phyloP scores from a whole-genome alignment of 345 rosid species.

The Citrus trifoliata region DNA sequence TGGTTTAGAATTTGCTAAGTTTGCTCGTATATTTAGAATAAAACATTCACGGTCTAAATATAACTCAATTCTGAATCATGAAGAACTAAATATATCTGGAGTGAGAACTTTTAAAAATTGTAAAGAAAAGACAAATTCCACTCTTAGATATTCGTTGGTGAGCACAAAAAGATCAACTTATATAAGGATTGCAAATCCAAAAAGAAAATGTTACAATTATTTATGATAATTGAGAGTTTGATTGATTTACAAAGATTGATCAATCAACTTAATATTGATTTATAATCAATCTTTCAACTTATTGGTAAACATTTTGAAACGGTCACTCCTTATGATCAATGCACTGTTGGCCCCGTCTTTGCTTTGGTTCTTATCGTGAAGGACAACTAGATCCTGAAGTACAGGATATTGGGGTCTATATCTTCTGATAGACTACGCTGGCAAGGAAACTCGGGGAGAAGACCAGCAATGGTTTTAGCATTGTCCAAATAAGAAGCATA shows the following conservation, averaged over 20 bases:
- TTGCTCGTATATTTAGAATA: neutral
- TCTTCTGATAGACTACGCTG: conserved; percentile 7
- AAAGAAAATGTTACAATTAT: neutral
- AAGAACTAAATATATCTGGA: no score
- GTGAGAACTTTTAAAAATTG: no score
- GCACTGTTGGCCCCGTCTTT: no score
- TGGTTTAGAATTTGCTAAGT: no score
- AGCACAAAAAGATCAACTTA: no score
- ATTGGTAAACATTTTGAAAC: no score
- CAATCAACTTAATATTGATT: neutral
- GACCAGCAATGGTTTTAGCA: conserved; percentile 29
- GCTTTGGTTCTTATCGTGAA: neutral
- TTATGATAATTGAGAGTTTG: neutral
- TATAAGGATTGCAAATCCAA: no score
- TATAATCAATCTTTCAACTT: no score
- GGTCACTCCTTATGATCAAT: no score
- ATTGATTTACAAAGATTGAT: neutral
- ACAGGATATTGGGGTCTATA: conserved; percentile 19
- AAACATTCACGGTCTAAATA: no score
- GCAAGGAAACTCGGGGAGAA: conserved; percentile 38
- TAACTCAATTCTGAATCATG: neutral
- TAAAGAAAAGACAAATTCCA: no score
- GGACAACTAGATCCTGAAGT: conserved; percentile 27
- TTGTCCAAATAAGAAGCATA: conserved; percentile 21
- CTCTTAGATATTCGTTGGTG: no score